A percentile compares a stretch with the other conserved stretches of the same genome.
phyloP scores from a whole-genome alignment of 2,329 filamentous ascomycete species.

The Colletotrichum somersetense region DNA sequence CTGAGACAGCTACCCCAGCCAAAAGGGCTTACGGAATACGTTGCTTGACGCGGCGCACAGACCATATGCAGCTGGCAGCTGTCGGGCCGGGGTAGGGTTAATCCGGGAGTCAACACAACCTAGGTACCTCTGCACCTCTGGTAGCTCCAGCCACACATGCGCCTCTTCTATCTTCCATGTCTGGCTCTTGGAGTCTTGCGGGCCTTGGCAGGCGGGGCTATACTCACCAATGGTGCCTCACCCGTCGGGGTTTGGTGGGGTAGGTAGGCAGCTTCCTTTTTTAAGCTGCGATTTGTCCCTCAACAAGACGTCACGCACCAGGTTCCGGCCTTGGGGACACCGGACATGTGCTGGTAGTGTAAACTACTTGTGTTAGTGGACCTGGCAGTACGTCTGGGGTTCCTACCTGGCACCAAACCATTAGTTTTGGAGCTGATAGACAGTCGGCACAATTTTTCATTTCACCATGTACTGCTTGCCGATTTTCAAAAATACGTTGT shows the following conservation, averaged over 20 bases:
- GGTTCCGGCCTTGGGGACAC: slow-evolving; percentile 7
- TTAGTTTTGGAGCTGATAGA: too few relatives aligned
- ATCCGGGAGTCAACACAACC: background rate
- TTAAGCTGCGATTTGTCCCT: slow-evolving; percentile 8
- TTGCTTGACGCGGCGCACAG: slow-evolving; percentile 48
- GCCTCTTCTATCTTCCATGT: slow-evolving; percentile 5
- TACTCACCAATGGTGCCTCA: slow-evolving; percentile 18
- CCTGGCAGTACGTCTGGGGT: background rate
- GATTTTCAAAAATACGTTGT: background rate
- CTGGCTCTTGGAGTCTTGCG: background rate
- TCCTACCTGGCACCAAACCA: background rate
- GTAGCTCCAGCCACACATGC: slow-evolving; percentile 9
- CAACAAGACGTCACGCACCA: slow-evolving; percentile 22
- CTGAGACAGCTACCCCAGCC: slow-evolving; percentile 47
- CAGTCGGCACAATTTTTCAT: background rate
- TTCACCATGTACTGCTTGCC: background rate
- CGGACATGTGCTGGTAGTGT: background rate
- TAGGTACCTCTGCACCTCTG: background rate
- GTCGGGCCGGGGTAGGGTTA: slow-evolving; percentile 32
- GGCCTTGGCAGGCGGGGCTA: background rate
- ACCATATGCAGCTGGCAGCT: slow-evolving; percentile 12
- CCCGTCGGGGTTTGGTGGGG: slow-evolving; percentile 26
- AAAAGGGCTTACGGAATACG: slow-evolving; percentile 52
- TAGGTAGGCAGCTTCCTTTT: slow-evolving; percentile 13
- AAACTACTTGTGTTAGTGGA: background rate